Base-by-base conservation (phyloP, 2,329 filamentous ascomycete genomes). In the Scytalidium lignicola region DNA sequence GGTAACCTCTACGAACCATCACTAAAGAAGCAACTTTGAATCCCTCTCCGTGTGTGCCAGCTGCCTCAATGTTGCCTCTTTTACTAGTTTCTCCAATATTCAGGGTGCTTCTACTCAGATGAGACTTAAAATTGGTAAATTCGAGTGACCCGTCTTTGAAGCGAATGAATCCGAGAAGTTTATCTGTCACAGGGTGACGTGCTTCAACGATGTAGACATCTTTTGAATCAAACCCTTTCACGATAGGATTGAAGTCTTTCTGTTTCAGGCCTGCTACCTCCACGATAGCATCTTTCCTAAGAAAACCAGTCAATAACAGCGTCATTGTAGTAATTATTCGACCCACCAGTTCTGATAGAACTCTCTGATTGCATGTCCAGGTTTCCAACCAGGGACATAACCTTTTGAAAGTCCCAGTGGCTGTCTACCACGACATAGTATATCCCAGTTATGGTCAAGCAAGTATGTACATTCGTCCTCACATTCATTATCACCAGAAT, bases 21-120 rank as follows among this genome's bases (percentile, higher is more conserved):
- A 62, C 51, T 1, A 63, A 48, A 2, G 61, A 53, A 13, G 55
- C 61, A 19, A 62, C 22, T 43, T 65, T 65, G 47, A 62, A 59
- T 2, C 58, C 59, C 48, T 65, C 60, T 2, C 62, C 62, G 41
- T 64, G 57, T 7, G 40, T 51, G 9, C 62, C 62, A 3, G 62
- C 57, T 18, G 50, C 4, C n/a, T 51, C 13, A 2, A 43, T 15
- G 1, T 53, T 48, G 4, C 8, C 6, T 20, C 49, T 23, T 46
- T 65, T 62, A 15, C 46, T 56, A 3, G 4, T 54, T 7, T 21
- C 20, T 2, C 53, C 58, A 15, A 59, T 12, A 2, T 49, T 46
- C 1, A 60, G 52, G 10, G 41, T 41, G 32, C 41, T 50, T 22
- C 37, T 49, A 8, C 10, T 29, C 17, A 63, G 44, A 17, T 51